Percentiles rank a stretch among this genome's conserved stretches.
phyloP scores from a whole-genome alignment of 495 filamentous ascomycete genomes.

The Tuber indicum region DNA sequence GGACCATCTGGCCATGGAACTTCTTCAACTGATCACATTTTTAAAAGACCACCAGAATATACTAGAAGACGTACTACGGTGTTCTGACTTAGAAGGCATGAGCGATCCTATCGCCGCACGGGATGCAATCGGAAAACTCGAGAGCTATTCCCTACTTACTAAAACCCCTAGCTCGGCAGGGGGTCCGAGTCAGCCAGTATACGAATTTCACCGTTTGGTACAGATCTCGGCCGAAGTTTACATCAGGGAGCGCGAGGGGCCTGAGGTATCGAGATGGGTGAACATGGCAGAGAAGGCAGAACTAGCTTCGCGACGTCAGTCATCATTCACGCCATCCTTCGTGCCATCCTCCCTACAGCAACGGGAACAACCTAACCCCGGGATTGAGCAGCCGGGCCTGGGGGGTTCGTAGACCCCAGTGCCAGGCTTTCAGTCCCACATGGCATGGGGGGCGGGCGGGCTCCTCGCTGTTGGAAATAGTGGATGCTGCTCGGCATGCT shows the following conservation, averaged over 20 bases:
- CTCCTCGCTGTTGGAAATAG: too few species aligned
- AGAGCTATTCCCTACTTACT: background rate
- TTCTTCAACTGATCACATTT: slow-evolving; percentile 41
- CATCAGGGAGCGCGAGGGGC: background rate
- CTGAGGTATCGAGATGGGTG: background rate
- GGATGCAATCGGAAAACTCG: background rate
- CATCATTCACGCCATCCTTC: background rate
- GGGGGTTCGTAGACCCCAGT: too few species aligned
- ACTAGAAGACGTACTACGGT: slow-evolving; percentile 24
- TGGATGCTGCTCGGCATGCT: too few species aligned
- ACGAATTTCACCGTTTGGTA: slow-evolving; percentile 16
- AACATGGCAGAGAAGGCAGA: background rate
- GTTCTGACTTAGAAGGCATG: background rate
- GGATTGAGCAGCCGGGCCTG: too few species aligned
- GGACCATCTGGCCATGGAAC: slow-evolving; percentile 28
- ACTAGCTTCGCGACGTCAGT: background rate
- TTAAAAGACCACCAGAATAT: slow-evolving; percentile 40
- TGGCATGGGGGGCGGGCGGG: too few species aligned
- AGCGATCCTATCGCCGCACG: background rate
- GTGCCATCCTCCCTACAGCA: too few species aligned
- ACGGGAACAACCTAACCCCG: too few species aligned
- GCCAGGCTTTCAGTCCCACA: too few species aligned
- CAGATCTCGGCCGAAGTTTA: slow-evolving; percentile 12
- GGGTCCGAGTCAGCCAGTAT: background rate
- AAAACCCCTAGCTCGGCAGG: background rate